A percentile compares a stretch with the other conserved stretches of the same genome.
Evolutionary conservation across 495 filamentous ascomycete species (phyloP).

Genomic region (Tuber brumale): DNA sequence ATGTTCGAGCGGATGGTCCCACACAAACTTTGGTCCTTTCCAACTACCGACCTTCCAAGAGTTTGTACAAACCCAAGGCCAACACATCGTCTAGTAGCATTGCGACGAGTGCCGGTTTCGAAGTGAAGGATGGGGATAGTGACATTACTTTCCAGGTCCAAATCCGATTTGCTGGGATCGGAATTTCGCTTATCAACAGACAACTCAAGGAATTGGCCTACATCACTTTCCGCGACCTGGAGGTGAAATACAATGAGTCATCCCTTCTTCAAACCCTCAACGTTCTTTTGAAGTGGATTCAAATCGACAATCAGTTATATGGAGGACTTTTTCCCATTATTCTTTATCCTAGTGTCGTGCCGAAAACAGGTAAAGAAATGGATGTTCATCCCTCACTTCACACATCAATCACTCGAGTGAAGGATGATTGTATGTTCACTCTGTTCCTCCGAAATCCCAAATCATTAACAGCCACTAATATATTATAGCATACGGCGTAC

Average conservation of each 20-base stretch:
- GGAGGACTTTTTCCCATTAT: slow-evolving; percentile 97
- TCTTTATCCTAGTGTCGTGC: slow-evolving; percentile 95
- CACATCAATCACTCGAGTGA: slow-evolving; percentile 82
- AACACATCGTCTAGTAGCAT: slow-evolving; percentile 50
- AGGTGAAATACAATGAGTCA: slow-evolving; percentile 88
- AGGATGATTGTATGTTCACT: slow-evolving; percentile 64
- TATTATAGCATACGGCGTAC: slow-evolving; percentile 66
- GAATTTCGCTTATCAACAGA: slow-evolving; percentile 86
- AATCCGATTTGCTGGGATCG: slow-evolving; percentile 79
- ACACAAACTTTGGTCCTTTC: slow-evolving; percentile 89
- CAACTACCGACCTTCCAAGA: slow-evolving; percentile 91
- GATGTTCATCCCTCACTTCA: slow-evolving; percentile 93
- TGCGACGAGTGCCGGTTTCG: slow-evolving; percentile 59
- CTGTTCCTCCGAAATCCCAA: not conserved
- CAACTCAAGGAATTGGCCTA: slow-evolving; percentile 90
- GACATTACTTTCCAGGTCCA: slow-evolving; percentile 82
- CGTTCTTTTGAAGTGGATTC: slow-evolving; percentile 91
- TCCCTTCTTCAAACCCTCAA: slow-evolving; percentile 82
- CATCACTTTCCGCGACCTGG: slow-evolving; percentile 85
- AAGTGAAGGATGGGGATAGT: slow-evolving; percentile 84
- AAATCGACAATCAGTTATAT: slow-evolving; percentile 98
- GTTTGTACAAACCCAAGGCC: slow-evolving; percentile 81
- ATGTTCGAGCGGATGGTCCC: slow-evolving; percentile 87
- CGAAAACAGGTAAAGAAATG: slow-evolving; percentile 94
- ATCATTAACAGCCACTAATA: slow-evolving; percentile 12